A percentile compares a stretch with the other conserved stretches of the same genome.
Evolutionary conservation across 2,329 filamentous ascomycete species (phyloP).

Genomic region (Fusarium drepaniforme): DNA sequence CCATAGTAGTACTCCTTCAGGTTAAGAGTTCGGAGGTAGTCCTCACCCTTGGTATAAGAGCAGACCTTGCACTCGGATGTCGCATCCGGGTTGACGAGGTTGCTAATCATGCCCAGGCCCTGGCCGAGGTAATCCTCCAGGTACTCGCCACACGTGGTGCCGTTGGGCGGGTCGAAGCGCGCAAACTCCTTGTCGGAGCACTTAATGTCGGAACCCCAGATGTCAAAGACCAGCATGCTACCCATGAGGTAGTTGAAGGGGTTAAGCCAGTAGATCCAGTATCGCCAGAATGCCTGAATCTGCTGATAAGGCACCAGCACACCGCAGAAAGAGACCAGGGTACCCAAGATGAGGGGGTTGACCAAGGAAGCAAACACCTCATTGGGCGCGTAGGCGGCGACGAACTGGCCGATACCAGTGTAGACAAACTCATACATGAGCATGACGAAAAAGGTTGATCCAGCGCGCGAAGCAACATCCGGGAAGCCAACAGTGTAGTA

Average conservation of each 20-base stretch:
- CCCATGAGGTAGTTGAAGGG: slow-evolving; percentile 73
- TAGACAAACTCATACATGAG: slow-evolving; percentile 72
- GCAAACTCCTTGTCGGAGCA: slow-evolving; percentile 65
- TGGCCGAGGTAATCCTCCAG: slow-evolving; percentile 61
- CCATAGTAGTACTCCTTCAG: slow-evolving; percentile 71
- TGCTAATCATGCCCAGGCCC: slow-evolving; percentile 59
- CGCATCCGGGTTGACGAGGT: slow-evolving; percentile 71
- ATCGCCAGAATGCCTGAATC: slow-evolving; percentile 75
- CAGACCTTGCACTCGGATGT: slow-evolving; percentile 70
- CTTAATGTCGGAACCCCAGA: slow-evolving; percentile 60
- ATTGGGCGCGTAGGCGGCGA: slow-evolving; percentile 73
- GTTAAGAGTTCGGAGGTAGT: slow-evolving; percentile 72
- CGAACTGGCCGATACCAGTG: slow-evolving; percentile 71
- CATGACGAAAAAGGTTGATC: slow-evolving; percentile 66
- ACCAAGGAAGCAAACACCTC: slow-evolving; percentile 69
- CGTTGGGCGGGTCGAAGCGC: slow-evolving; percentile 61
- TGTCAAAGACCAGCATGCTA: slow-evolving; percentile 63
- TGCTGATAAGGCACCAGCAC: slow-evolving; percentile 76
- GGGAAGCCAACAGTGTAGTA: slow-evolving; percentile 70
- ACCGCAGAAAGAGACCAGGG: slow-evolving; percentile 79
- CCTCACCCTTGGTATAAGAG: slow-evolving; percentile 67
- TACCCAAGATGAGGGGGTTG: slow-evolving; percentile 67
- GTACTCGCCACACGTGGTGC: slow-evolving; percentile 70
- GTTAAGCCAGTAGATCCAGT: slow-evolving; percentile 73
- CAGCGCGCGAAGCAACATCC: slow-evolving; percentile 56